Evolutionary conservation across 1,284 basidiomycete species (phyloP).

Genomic region (Coriolopsis trogii): DNA sequence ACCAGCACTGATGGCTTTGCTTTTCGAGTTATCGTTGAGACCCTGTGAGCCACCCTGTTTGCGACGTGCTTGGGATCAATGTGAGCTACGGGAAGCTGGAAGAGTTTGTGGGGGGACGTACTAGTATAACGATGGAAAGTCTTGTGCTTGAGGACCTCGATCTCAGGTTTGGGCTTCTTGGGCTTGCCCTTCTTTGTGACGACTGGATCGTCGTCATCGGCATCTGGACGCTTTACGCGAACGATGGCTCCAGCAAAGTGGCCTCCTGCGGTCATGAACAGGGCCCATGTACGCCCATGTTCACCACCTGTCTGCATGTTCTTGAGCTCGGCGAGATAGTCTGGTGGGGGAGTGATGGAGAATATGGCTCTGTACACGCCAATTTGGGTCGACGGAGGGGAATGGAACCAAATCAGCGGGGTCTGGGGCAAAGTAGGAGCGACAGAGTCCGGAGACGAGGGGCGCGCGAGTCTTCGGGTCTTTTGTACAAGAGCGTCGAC

Average conservation of each 20-base stretch:
- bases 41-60: constrained; percentile 98
- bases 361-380: constrained; percentile 86
- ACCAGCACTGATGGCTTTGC: constrained; percentile 93
- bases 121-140: constrained; percentile 99
- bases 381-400: constrained; percentile 83
- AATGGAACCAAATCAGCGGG: constrained; percentile 89
- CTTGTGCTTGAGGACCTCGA: constrained; percentile 88
- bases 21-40: constrained; percentile 91
- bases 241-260: constrained; percentile 96
- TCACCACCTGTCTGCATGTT: constrained; percentile 65
- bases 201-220: constrained; percentile 45
- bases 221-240: constrained; percentile 58
- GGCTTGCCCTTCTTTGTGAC: constrained; percentile 59
- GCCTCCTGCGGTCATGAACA: constrained; percentile 97
- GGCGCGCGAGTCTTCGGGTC: constrained; percentile 50
- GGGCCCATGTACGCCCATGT: constrained; percentile 82
- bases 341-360: constrained; percentile 45
- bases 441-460: constrained; percentile 48
- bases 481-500: constrained; percentile 71
- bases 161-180: constrained; percentile 63
- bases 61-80: constrained; percentile 72
- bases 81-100: constrained; percentile 1
- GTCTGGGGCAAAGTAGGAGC: constrained; percentile 59
- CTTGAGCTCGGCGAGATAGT: constrained; percentile 61
- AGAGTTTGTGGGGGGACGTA: constrained; percentile 38